Conservation (phyloP, 1,139 yeast genomes). For the Kodamaea sp. region DNA sequence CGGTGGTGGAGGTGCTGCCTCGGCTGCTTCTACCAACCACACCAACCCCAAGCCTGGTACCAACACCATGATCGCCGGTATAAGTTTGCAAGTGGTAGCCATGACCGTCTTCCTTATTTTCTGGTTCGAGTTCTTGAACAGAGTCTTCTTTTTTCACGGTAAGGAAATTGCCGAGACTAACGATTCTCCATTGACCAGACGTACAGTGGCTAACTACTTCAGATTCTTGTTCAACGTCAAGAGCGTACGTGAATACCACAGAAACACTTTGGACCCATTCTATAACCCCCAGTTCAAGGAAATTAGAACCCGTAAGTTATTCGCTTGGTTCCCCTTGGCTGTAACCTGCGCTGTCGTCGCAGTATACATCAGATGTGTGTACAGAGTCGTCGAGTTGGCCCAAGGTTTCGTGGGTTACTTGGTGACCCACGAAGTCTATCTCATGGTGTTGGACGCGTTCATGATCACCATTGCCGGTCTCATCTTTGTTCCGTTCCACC, state of each 20-base stretch:
- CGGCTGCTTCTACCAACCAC: slow-evolving; percentile 47
- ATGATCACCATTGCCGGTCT: slow-evolving; percentile 56
- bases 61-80: slow-evolving; percentile 79
- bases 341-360: slow-evolving; percentile 55
- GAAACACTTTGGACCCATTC: slow-evolving; percentile 26
- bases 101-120: slow-evolving; percentile 64
- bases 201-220: slow-evolving; percentile 28
- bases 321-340: slow-evolving; percentile 52
- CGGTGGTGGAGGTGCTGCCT: slow-evolving; percentile 78
- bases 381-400: slow-evolving; percentile 76
- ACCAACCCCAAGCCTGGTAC: slow-evolving; percentile 55
- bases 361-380: slow-evolving; percentile 72
- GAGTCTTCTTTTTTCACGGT: slow-evolving; percentile 41
- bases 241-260: slow-evolving; percentile 24
- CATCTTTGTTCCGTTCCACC: slow-evolving; percentile 59
- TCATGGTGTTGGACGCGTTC: slow-evolving; percentile 75
- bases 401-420: slow-evolving; percentile 78
- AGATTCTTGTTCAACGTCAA: slow-evolving; percentile 31
- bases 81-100: slow-evolving; percentile 73
- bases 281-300: slow-evolving; percentile 42
- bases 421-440: slow-evolving; percentile 68
- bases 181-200: slow-evolving; percentile 26
- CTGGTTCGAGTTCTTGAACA: slow-evolving; percentile 54
- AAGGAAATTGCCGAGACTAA: slow-evolving; percentile 14
- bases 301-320: slow-evolving; percentile 42